Base-by-base conservation (phyloP, 495 filamentous ascomycete species). In the Podospora australis region DNA sequence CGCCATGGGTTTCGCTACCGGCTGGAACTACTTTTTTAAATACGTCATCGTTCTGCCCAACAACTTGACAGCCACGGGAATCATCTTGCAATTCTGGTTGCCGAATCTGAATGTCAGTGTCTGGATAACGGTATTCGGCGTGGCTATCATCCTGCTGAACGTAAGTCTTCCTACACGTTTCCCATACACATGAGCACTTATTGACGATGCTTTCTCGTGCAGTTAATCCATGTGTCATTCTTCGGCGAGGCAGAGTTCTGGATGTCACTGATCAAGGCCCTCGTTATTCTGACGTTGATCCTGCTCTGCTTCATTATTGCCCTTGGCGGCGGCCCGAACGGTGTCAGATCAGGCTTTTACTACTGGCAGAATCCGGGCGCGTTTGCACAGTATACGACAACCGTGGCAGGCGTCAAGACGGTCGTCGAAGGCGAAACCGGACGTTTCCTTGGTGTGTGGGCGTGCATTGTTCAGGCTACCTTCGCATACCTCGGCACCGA, bases 401-500 rank as follows among this genome's bases (percentile, higher is more conserved):
- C 46, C 2, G 10, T 47, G 16, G 32, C n/a, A 14, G 49, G 25
- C 14, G 10, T 22, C 4, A 51, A 30, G 2, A 34, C 30, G 2
- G 34, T 56, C 0, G 53, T 65, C 48, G 47, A 54, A 0, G 82
- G 80, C 14, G 49, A 67, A 9, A 63, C 68, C 6, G 82, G 76
- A 5, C 64, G 77, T 23, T 90, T 91, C 69, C 70, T 87, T 29
- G 84, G 75, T 6, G 81, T 91, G 66, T 94, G 87, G 86, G 77
- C 81, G 6, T 82, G 81, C 13, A 74, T 92, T 55, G 81, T 89
- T 44, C 83, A 79, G 23, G 86, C 88, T 5, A 86, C 83, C 4
- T 94, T 94, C 52, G 86, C 87, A 24, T 92, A 87, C 58, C 75
- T 88, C 25, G 87, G 89, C 40, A 92, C 88, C 2, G 90, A 96